Base-by-base conservation (phyloP, 1,284 basidiomycete genomes). In the Cerioporus squamosus region DNA sequence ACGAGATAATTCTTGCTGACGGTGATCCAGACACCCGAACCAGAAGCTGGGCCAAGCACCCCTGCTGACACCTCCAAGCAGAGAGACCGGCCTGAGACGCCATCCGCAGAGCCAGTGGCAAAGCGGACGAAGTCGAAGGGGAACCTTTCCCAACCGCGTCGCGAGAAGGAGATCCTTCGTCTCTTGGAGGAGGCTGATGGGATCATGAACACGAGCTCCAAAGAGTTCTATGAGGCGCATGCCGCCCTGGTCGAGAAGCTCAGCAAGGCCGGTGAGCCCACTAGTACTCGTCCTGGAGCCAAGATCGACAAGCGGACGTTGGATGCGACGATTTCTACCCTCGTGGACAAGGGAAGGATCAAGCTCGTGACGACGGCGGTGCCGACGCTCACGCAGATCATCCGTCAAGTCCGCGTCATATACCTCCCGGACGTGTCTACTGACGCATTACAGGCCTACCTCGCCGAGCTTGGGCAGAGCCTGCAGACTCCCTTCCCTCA, bases 251-350 rank as follows among this genome's bases (percentile, higher is more conserved):
- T 92, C 1, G 81, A 85, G 50, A 68, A 72, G 12, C 75, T 91
- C 65, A 69, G 78, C 5, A 76, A 79, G 49, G 80, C 81, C 3
- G 86, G 86, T 8, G 88, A 90, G 66, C 75, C 84, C 0, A 84
- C 87, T 0, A 91, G 91, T 64, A 82, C 83, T 10, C 85, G 86
- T 24, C 73, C 77, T n/a, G 87, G 88, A 10, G 82, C 85, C 26
- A 80, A 80, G 53, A 81, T 88, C 22, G 93, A 95, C 70, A 89
- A 87, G 70, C 82, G 89, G 12, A 94, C 91, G 0, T 76, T 86
- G 18, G 78, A 78, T 23, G 71, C 79, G 2, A 84, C 88, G 0
- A 74, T 91, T 44, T 80, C 80, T 54, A 82, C 74, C 22, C 74
- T 94, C 63, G 87, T 90, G 70, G 74, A 71, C 40, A 81, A 80